Evolutionary conservation across 352 stramenopile species (phyloP).

Genomic region (Globisporangium okanoganense): DNA sequence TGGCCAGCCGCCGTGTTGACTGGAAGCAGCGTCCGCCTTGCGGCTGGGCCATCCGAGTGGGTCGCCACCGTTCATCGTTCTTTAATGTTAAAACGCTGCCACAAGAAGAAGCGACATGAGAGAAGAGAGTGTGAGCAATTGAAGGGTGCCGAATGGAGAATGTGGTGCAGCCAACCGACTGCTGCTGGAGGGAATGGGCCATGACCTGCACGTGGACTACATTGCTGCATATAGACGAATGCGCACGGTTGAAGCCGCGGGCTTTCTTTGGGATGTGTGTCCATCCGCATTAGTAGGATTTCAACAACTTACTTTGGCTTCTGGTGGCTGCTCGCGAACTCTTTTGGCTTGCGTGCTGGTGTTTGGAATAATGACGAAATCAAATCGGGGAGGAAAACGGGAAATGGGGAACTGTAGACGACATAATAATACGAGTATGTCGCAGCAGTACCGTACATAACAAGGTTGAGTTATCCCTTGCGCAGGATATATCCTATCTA

Average conservation of each 20-base stretch:
- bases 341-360: neutral
- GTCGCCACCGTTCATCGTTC: slow-evolving; percentile 1
- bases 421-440: neutral
- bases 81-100: neutral
- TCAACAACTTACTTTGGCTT: neutral
- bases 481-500: no score
- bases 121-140: neutral
- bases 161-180: no score
- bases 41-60: neutral
- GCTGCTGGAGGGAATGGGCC: no score
- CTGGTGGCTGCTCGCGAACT: neutral
- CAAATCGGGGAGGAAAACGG: neutral
- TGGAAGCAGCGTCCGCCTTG: neutral
- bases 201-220: no score
- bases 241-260: no score
- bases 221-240: no score
- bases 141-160: neutral
- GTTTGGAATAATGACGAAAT: neutral
- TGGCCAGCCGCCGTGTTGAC: neutral
- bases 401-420: neutral
- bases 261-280: no score
- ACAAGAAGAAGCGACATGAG: neutral
- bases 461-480: no score
- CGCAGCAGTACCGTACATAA: neutral
- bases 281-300: no score